phyloP scores from a whole-genome alignment of 2,329 filamentous ascomycete genomes.

The Penicillium sp. region DNA sequence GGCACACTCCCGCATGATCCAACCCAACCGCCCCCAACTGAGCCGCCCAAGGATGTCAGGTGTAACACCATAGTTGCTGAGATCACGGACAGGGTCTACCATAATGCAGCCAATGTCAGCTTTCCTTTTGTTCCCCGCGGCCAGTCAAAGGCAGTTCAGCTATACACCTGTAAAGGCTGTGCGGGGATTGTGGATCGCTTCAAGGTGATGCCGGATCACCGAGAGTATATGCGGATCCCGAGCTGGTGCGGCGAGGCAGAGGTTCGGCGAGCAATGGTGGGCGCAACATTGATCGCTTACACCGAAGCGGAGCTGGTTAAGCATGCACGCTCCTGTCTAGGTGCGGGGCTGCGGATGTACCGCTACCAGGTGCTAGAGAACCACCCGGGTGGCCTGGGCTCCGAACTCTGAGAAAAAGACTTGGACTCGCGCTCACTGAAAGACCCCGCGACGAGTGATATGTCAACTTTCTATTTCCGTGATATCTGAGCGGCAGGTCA shows the following conservation, averaged over 20 bases:
- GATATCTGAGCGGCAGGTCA: not conserved
- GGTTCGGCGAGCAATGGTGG: not conserved
- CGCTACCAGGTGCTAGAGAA: not conserved
- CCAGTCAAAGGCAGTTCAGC: not conserved
- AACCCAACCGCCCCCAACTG: not conserved
- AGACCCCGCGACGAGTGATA: not conserved
- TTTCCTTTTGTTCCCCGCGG: not conserved
- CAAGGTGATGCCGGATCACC: not conserved
- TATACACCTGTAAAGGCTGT: not conserved
- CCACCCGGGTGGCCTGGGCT: not conserved
- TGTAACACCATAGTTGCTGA: not conserved
- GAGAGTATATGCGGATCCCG: not conserved
- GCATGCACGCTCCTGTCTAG: not conserved
- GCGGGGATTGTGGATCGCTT: not conserved
- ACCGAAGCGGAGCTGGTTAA: not conserved
- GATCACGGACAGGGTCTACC: not conserved
- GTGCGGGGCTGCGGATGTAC: slow-evolving; percentile 4
- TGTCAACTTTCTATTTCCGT: not conserved
- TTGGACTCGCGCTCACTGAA: not conserved
- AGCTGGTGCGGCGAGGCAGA: too few relatives aligned
- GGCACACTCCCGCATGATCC: not conserved
- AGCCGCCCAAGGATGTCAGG: not conserved
- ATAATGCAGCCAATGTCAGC: not conserved
- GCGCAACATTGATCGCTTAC: not conserved
- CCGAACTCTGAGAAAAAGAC: not conserved